A percentile compares a stretch with the other conserved stretches of the same genome.
Conservation (phyloP, 768 basidiomycete species). For the Boletus sp. region DNA sequence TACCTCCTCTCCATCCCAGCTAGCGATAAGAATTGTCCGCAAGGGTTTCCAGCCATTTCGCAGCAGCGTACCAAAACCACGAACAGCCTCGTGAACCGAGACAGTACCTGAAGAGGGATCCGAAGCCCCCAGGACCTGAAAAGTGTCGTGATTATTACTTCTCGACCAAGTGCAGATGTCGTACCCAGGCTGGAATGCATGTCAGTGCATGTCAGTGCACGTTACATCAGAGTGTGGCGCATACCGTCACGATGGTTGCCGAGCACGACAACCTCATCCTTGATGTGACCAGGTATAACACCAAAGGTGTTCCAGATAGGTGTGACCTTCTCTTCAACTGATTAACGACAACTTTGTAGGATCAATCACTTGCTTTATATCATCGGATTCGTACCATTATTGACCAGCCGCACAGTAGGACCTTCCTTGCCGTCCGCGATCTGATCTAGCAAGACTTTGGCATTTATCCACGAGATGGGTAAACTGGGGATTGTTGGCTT, state of each 20-base stretch:
- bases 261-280: conserved; percentile 80
- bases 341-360: not conserved
- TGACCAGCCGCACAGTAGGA: conserved; percentile 48
- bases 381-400: conserved; percentile 41
- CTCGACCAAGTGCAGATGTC: not conserved
- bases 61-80: conserved; percentile 50
- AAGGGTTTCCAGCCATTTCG: conserved; percentile 64
- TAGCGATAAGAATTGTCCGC: conserved; percentile 69
- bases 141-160: not conserved
- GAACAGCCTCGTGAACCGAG: conserved; percentile 51
- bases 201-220: conserved; percentile 7
- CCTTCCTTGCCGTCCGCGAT: conserved; percentile 35
- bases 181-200: conserved; percentile 27
- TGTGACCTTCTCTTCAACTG: conserved; percentile 76
- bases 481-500: conserved; percentile 79
- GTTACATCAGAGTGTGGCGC: conserved; percentile 16
- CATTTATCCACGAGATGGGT: conserved; percentile 90
- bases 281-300: conserved; percentile 79
- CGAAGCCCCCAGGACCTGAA: conserved; percentile 47
- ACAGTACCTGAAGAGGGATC: conserved; percentile 59
- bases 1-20: conserved; percentile 79
- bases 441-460: conserved; percentile 56
- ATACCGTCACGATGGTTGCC: conserved; percentile 88
- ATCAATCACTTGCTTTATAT: not conserved
- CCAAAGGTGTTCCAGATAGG: conserved; percentile 92